These are phyloP conservation scores for Tuctoria greenei DNA, from an alignment of 176 grass and related monocot species.

Conservation along the genomic window DNA sequence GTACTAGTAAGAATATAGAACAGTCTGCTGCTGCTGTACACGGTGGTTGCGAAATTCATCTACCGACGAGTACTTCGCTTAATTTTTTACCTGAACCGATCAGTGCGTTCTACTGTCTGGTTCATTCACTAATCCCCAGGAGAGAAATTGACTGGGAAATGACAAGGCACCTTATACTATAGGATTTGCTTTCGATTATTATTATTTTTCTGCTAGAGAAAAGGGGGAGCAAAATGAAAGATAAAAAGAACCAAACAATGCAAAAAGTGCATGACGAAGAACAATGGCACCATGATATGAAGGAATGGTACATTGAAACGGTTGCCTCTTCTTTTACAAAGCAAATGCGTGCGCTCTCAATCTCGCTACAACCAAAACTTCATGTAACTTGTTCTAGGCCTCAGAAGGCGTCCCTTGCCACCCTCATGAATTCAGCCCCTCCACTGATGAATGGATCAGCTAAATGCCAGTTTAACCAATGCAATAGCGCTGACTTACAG, in stretches of 20 bases:
- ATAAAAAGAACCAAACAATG: neutral
- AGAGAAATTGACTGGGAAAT: neutral
- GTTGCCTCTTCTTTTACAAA: slow-evolving; percentile 25
- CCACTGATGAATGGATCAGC: neutral
- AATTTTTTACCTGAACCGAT: neutral
- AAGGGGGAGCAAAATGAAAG: neutral
- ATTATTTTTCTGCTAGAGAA: neutral
- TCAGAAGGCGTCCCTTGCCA: slow-evolving; percentile 28
- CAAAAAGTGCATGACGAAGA: neutral
- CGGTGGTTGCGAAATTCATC: neutral
- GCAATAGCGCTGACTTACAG: slow-evolving; percentile 9
- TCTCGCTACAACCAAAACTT: slow-evolving; percentile 11
- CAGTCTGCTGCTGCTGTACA: neutral
- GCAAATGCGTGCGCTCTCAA: neutral
- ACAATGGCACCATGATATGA: neutral
- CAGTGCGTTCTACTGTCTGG: no score
- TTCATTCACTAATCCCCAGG: neutral
- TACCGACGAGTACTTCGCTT: neutral
- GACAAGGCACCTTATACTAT: neutral
- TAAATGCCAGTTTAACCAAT: neutral
- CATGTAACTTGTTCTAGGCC: slow-evolving; percentile 32
- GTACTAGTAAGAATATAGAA: slow-evolving; percentile 6
- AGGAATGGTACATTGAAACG: slow-evolving; percentile 18
- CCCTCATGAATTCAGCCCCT: neutral
- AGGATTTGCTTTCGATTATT: neutral